These are phyloP conservation scores for Phytophthora capsici DNA, from an alignment of 352 stramenopile genomes.

Conservation along the genomic window DNA sequence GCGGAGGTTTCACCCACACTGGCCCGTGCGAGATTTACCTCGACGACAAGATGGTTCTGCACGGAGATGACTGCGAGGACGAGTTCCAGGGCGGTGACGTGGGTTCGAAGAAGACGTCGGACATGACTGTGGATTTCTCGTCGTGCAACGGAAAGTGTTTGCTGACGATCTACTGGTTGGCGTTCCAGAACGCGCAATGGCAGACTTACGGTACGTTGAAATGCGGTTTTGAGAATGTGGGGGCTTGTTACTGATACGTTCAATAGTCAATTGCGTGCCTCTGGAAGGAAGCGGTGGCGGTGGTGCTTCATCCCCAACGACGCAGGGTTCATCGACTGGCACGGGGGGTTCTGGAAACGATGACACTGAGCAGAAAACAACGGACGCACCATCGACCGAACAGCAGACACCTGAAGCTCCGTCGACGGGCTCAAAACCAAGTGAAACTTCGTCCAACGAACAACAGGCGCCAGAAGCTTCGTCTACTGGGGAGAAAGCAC, in stretches of 20 bases:
- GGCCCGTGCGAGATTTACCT: slow-evolving; percentile 56
- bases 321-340: background rate
- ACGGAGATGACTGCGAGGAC: slow-evolving; percentile 46
- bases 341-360: background rate
- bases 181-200: slow-evolving; percentile 44
- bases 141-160: slow-evolving; percentile 45
- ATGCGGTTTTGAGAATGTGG: background rate
- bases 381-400: background rate
- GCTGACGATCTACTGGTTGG: slow-evolving; percentile 57
- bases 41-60: slow-evolving; percentile 42
- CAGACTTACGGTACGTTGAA: slow-evolving; percentile 45
- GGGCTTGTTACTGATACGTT: background rate
- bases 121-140: slow-evolving; percentile 47
- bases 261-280: slow-evolving; percentile 35
- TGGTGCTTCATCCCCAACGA: background rate
- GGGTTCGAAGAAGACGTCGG: slow-evolving; percentile 22
- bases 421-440: background rate
- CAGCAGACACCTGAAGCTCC: background rate
- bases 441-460: too few species aligned
- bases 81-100: slow-evolving; percentile 32
- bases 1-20: slow-evolving; percentile 36
- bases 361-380: background rate
- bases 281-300: slow-evolving; percentile 18
- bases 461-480: background rate
- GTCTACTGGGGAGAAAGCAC: background rate